phyloP scores from a whole-genome alignment of 176 grass and related monocot genomes.

The Elaeis guineensis region DNA sequence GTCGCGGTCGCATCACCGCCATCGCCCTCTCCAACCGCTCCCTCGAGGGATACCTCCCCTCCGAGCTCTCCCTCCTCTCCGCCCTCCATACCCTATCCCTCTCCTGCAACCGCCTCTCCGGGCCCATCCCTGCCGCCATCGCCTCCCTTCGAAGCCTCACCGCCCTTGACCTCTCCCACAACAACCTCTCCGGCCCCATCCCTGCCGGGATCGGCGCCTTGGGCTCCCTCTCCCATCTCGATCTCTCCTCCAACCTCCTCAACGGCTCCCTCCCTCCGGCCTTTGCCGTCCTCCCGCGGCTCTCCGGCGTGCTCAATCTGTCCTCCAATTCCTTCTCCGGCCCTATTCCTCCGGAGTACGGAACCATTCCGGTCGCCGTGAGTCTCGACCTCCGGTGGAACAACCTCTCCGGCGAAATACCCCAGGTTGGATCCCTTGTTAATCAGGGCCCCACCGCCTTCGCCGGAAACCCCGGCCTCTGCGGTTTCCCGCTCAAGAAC shows the following conservation, averaged over 20 bases:
- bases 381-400: conserved; percentile 81
- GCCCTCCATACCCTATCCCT: conserved; percentile 46
- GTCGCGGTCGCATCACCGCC: conserved; percentile 34
- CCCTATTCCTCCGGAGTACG: conserved; percentile 57
- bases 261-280: conserved; percentile 53
- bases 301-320: conserved; percentile 78
- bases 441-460: conserved; percentile 95
- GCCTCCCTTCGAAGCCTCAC: conserved; percentile 44
- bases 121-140: conserved; percentile 66
- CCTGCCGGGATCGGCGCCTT: conserved; percentile 43
- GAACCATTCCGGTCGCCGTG: conserved; percentile 59
- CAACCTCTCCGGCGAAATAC: conserved; percentile 89
- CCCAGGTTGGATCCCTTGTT: conserved; percentile 74
- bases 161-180: conserved; percentile 66
- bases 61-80: conserved; percentile 84
- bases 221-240: conserved; percentile 41
- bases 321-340: conserved; percentile 64
- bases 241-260: conserved; percentile 82
- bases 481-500: conserved; percentile 80
- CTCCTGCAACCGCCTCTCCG: conserved; percentile 48
- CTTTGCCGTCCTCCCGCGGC: conserved; percentile 45
- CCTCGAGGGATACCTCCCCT: conserved; percentile 82
- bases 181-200: conserved; percentile 55
- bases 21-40: conserved; percentile 62
- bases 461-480: conserved; percentile 61